phyloP scores from a whole-genome alignment of 1,139 yeast species.

The Pichia inconspicua region DNA sequence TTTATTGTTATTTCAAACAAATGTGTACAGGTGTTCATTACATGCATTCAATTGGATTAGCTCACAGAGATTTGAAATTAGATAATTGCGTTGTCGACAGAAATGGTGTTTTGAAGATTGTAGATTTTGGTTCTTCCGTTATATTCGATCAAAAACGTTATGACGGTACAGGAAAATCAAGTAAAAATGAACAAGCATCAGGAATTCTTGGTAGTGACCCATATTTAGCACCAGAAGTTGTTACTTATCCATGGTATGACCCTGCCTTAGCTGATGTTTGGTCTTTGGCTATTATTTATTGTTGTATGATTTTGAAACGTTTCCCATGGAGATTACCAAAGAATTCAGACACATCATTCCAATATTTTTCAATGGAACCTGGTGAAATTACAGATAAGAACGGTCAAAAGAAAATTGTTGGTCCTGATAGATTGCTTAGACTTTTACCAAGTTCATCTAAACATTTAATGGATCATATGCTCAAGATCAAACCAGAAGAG shows the following conservation, averaged over 20 bases:
- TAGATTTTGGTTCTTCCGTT: conserved; percentile 74
- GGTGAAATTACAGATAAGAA: conserved; percentile 20
- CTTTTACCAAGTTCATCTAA: conserved; percentile 82
- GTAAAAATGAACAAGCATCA: conserved; percentile 30
- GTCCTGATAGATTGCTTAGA: conserved; percentile 85
- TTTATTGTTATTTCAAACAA: conserved; percentile 63
- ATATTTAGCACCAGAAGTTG: conserved; percentile 70
- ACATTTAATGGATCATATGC: conserved; percentile 67
- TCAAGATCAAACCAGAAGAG: conserved; percentile 55
- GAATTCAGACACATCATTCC: conserved; percentile 36
- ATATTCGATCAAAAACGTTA: conserved; percentile 32
- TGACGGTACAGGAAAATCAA: conserved; percentile 1
- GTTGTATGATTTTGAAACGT: conserved; percentile 63
- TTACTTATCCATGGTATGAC: conserved; percentile 44
- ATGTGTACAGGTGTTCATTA: conserved; percentile 53
- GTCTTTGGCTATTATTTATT: conserved; percentile 70
- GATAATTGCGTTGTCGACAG: conserved; percentile 68
- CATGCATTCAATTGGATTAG: conserved; percentile 60
- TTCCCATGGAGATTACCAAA: conserved; percentile 77
- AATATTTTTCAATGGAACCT: conserved; percentile 21
- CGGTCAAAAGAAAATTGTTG: conserved; percentile 32
- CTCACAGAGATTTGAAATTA: conserved; percentile 69
- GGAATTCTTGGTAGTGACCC: conserved; percentile 85
- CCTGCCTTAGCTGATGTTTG: conserved; percentile 70
- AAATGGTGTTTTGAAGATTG: conserved; percentile 57